Percentiles rank a stretch among this genome's conserved stretches.
Evolutionary conservation across 1,284 basidiomycete species (phyloP).

Genomic region (Ustilago xerochloae): DNA sequence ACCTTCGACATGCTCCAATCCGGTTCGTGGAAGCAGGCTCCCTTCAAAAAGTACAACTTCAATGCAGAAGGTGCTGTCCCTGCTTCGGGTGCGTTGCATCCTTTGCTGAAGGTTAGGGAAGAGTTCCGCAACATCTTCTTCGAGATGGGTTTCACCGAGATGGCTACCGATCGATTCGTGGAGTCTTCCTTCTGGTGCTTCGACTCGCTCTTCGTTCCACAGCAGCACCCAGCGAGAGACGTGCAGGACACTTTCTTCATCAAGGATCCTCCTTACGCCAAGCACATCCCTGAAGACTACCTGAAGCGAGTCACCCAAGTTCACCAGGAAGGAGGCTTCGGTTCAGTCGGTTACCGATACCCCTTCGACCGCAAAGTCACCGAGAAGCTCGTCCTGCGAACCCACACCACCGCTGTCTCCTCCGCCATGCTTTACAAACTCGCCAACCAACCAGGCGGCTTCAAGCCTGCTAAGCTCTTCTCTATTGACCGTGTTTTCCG

Average conservation of each 20-base stretch:
- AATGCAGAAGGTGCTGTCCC: conserved; percentile 92
- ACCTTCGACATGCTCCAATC: conserved; percentile 93
- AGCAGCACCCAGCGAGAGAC: conserved; percentile 98
- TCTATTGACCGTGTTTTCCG: conserved; percentile 98
- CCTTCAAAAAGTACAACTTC: conserved; percentile 99
- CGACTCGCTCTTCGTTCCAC: conserved; percentile 96
- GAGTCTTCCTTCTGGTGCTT: conserved; percentile 99
- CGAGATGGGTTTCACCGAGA: conserved; percentile 99
- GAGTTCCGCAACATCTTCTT: conserved; percentile 98
- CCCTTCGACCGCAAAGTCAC: conserved; percentile 94
- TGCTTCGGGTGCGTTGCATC: conserved; percentile 90
- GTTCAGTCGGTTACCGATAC: conserved; percentile 97
- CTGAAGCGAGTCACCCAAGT: conserved; percentile 87
- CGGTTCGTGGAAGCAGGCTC: conserved; percentile 61
- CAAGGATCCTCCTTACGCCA: conserved; percentile 85
- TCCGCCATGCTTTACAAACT: conserved; percentile 86
- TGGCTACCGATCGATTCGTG: conserved; percentile 98
- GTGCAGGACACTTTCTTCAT: conserved; percentile 99
- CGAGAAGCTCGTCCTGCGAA: conserved; percentile 89
- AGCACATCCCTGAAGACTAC: conserved; percentile 83
- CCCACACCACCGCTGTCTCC: conserved; percentile 96
- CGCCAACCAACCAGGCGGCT: conserved; percentile 80
- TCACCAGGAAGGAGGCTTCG: conserved; percentile 90
- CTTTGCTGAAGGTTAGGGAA: conserved; percentile 95
- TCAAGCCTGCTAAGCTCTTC: conserved; percentile 96